phyloP scores from a whole-genome alignment of 257 asterid genomes.

The Forsythia suspensa region DNA sequence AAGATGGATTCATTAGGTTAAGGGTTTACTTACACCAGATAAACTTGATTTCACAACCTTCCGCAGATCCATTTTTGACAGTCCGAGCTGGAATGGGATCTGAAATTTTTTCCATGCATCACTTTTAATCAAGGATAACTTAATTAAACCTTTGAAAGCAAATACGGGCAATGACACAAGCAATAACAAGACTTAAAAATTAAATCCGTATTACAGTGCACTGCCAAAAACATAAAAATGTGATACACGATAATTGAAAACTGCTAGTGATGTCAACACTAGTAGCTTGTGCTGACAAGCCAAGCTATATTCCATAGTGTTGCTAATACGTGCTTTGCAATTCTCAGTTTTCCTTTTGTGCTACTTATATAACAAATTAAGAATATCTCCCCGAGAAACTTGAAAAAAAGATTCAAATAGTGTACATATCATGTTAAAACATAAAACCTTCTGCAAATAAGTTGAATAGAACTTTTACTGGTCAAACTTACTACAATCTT shows the following conservation, averaged over 20 bases:
- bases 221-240: neutral
- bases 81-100: constrained; percentile 93
- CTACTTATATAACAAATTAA: neutral
- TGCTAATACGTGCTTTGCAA: neutral
- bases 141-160: constrained; percentile 12
- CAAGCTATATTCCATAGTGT: neutral
- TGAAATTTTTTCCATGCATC: constrained; percentile 32
- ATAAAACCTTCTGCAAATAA: neutral
- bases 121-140: constrained; percentile 4
- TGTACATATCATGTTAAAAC: neutral
- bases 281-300: neutral
- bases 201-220: neutral
- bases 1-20: constrained; percentile 6
- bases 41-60: constrained; percentile 85
- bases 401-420: neutral
- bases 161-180: neutral
- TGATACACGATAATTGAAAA: neutral
- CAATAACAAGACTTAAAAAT: neutral
- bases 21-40: constrained; percentile 68
- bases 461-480: neutral
- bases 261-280: neutral
- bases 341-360: neutral
- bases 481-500: neutral
- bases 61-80: constrained; percentile 82
- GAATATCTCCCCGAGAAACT: neutral